These are phyloP conservation scores for Fraxinus sp. DNA, from an alignment of 305 asterid species.

Conservation along the genomic window DNA sequence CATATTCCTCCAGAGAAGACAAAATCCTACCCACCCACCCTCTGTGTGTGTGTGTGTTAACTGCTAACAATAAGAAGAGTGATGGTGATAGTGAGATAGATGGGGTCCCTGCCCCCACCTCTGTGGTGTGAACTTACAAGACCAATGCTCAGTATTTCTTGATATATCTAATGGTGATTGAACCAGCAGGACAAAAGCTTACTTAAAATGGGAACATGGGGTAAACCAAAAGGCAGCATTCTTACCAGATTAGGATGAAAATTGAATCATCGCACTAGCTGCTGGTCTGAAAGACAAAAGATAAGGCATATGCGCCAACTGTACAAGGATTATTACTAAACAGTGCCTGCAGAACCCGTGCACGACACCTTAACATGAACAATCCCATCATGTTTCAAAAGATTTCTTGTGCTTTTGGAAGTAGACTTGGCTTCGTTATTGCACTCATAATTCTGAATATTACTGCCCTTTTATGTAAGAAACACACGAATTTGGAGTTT, in stretches of 20 bases:
- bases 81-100: constrained; percentile 33
- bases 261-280: constrained; percentile 7
- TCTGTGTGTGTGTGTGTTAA: too few species aligned
- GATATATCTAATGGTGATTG: constrained; percentile 4
- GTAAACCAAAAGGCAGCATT: not conserved
- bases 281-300: not conserved
- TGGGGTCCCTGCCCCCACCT: constrained; percentile 17
- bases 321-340: not conserved
- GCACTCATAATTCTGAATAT: not conserved
- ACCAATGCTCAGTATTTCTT: not conserved
- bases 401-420: not conserved
- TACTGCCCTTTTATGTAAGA: not conserved
- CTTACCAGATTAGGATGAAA: constrained; percentile 18
- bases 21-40: too few species aligned
- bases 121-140: not conserved
- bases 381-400: not conserved
- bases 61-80: not conserved
- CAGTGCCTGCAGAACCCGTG: not conserved
- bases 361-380: not conserved
- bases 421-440: not conserved
- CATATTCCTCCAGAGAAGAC: not conserved
- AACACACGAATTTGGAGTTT: too few species aligned
- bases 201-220: constrained; percentile 1
- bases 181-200: not conserved
- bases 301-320: not conserved